These are phyloP conservation scores for Stachybotrys chartarum DNA, from an alignment of 2,329 filamentous ascomycete species.

Conservation along the genomic window DNA sequence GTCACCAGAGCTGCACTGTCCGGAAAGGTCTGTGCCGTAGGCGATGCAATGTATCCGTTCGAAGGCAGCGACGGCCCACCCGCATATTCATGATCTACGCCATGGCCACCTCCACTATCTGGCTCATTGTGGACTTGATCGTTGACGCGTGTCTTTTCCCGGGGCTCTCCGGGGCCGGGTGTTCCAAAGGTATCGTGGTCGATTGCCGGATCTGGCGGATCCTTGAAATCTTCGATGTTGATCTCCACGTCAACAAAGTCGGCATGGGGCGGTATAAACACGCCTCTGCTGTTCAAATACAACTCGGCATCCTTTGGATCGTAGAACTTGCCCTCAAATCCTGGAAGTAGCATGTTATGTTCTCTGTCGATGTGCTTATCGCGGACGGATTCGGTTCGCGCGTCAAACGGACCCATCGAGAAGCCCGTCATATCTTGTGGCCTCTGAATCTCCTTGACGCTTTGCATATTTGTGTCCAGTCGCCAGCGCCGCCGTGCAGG, in stretches of 20 bases:
- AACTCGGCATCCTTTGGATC: conserved; percentile 70
- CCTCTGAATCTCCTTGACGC: neutral
- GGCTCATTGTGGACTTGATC: neutral
- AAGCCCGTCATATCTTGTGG: conserved; percentile 11
- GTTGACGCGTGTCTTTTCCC: neutral
- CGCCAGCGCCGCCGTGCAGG: neutral
- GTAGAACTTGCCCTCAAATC: conserved; percentile 68
- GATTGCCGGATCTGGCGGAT: neutral
- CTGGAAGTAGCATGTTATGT: conserved; percentile 48
- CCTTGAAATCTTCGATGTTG: conserved; percentile 31
- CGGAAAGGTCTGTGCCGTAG: neutral
- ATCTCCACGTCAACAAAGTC: conserved; percentile 56
- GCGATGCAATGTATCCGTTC: neutral
- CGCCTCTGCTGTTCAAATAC: conserved; percentile 59
- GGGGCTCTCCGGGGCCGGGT: neutral
- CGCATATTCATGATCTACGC: neutral
- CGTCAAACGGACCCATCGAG: conserved; percentile 41
- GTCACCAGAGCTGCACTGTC: neutral
- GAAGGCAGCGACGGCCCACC: neutral
- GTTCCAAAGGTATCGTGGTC: neutral
- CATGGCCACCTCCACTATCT: neutral
- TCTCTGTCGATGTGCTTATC: conserved; percentile 36
- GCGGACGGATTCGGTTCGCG: conserved; percentile 27
- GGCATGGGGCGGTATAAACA: conserved; percentile 52
- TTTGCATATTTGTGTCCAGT: neutral